Conservation (phyloP, 257 asterid species). For the Solanum ossicruentum region DNA sequence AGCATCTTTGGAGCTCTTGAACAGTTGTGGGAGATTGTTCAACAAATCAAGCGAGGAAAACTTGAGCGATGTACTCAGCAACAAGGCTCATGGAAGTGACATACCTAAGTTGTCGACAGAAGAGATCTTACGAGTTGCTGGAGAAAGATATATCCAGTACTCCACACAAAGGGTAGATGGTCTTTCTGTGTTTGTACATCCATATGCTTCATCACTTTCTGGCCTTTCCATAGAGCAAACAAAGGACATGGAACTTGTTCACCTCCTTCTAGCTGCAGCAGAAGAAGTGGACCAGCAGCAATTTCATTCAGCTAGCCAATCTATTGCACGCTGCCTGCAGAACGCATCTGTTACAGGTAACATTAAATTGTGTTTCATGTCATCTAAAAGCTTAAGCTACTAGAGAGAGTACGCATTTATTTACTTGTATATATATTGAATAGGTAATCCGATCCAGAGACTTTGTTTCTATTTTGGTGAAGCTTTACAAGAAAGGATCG, state of each 20-base stretch:
- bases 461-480: conserved; percentile 33
- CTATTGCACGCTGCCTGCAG: conserved; percentile 26
- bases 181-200: conserved; percentile 39
- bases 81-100: background rate
- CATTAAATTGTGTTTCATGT: background rate
- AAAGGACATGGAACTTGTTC: conserved; percentile 41
- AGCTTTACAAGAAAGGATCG: conserved; percentile 37
- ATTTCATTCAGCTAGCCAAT: conserved; percentile 25
- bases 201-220: conserved; percentile 31
- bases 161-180: conserved; percentile 40
- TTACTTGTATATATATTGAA: background rate
- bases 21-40: conserved; percentile 16
- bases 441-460: conserved; percentile 49
- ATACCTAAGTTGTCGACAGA: conserved; percentile 21
- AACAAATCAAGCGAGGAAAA: conserved; percentile 4
- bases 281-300: conserved; percentile 26
- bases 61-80: background rate
- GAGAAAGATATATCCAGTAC: conserved; percentile 47
- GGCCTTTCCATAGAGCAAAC: conserved; percentile 33
- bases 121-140: conserved; percentile 42
- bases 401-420: background rate
- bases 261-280: conserved; percentile 38
- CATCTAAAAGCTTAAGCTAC: background rate
- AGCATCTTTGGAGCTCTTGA: conserved; percentile 23
- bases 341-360: conserved; percentile 28